Base-by-base conservation (phyloP, 768 basidiomycete species). In the Rhodotorula sphaerocarpa region DNA sequence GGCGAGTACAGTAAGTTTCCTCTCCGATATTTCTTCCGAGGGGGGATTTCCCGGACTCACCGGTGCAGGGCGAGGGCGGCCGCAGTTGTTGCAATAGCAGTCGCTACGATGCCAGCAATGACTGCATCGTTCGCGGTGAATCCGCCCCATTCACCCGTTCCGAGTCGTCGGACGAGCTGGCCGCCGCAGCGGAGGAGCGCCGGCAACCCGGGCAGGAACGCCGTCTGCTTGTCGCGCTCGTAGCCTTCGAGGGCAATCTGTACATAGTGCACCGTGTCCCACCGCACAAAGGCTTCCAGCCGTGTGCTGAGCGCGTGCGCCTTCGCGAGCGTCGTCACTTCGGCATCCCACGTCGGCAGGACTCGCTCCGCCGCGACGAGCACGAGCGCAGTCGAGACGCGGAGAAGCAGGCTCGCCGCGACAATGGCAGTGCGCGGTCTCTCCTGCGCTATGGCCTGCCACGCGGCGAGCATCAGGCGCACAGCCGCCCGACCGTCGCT, bases 201-300 rank as follows among this genome's bases (percentile, higher is more conserved):
- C 5, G 28, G 39, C n/a, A 82, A 75, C 7, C 82, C 88, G 3
- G 88, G 86, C 65, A 90, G 81, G 75, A 90, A 97, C 0, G 93
- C 93, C 81, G 87, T 87, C 67, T 88, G 79, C 70, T 93, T 81
- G 73, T 97, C 93, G 73, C 82, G 83, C 1, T 65, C 63, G 68
- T 85, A 80, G 14, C 82, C 80, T 16, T 80, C 62, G 31, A 78
- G 70, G 0, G 89, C 87, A 56, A 89, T 82, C 70, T 81, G 79
- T 10, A 78, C 69, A 74, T 90, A 96, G 75, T 95, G 86, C 67
- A 96, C 80, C 4, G 79, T 79, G 72, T 97, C 93, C 95, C 93
- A 99, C 69, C 90, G 82, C 15, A 90, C 77, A 51, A 73, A 65
- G 0, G 61, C 59, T 12, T 44, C n/a, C 20, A 43, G 41, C 3